Evolutionary conservation across 2,329 filamentous ascomycete species (phyloP).

Genomic region (Aspergillus sp.): DNA sequence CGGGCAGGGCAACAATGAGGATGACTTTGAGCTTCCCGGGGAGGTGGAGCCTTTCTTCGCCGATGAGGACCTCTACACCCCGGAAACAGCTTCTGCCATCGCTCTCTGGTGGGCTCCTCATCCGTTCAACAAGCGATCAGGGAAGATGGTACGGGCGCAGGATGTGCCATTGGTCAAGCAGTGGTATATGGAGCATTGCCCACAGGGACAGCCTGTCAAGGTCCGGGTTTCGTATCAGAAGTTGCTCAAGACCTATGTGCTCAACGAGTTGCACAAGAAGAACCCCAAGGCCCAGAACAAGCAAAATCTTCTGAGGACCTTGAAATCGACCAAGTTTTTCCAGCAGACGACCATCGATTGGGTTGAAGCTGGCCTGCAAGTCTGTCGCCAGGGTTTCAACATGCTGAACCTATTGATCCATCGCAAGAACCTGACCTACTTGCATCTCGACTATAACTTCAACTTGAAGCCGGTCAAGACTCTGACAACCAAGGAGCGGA

Average conservation of each 20-base stretch:
- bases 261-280: constrained; percentile 95
- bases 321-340: constrained; percentile 98
- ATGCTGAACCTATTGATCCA: constrained; percentile 98
- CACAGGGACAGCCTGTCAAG: constrained; percentile 84
- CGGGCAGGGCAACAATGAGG: constrained; percentile 67
- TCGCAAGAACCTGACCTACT: constrained; percentile 94
- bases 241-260: constrained; percentile 85
- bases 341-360: constrained; percentile 98
- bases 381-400: constrained; percentile 96
- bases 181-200: constrained; percentile 95
- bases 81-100: constrained; percentile 84
- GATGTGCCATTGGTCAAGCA: constrained; percentile 96
- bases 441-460: constrained; percentile 99
- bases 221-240: constrained; percentile 98
- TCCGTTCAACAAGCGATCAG: constrained; percentile 88
- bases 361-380: constrained; percentile 97
- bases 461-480: constrained; percentile 99
- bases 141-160: constrained; percentile 91
- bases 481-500: constrained; percentile 93
- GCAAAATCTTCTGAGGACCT: constrained; percentile 76
- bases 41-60: constrained; percentile 79
- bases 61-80: constrained; percentile 79
- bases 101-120: constrained; percentile 97
- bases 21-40: constrained; percentile 72
- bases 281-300: constrained; percentile 92